phyloP scores from a whole-genome alignment of 805 yeast species.

The Tetrapisispora phaffii region DNA sequence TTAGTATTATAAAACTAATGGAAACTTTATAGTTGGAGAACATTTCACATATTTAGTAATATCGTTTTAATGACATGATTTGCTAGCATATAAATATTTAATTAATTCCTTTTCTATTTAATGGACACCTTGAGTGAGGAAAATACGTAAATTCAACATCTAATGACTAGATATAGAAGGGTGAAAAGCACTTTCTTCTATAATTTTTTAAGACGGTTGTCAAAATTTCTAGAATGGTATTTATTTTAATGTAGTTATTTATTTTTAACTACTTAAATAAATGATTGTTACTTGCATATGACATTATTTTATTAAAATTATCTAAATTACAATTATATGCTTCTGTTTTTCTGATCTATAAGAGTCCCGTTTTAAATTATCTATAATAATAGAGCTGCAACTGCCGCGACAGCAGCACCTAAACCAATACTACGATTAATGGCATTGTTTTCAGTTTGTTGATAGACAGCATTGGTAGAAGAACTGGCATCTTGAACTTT shows the following conservation, averaged over 20 bases:
- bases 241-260: too few species aligned
- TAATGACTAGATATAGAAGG: too few species aligned
- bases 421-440: conserved; percentile 2
- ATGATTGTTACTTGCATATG: too few species aligned
- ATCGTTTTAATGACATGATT: too few species aligned
- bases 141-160: too few species aligned
- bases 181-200: too few species aligned
- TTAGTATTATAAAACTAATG: neutral
- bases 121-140: too few species aligned
- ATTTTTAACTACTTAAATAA: too few species aligned
- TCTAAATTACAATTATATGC: neutral
- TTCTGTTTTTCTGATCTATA: neutral
- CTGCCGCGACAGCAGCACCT: conserved; percentile 6
- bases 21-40: neutral
- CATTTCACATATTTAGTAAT: neutral
- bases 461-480: neutral
- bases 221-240: too few species aligned
- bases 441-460: conserved; percentile 8
- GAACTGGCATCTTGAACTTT: neutral
- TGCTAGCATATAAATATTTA: neutral
- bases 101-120: too few species aligned
- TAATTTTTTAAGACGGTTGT: too few species aligned
- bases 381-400: conserved; percentile 6
- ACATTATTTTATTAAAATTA: neutral
- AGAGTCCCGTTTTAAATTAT: neutral